phyloP scores from a whole-genome alignment of 208 protist genomes.

The Acanthamoeba rhysodes region DNA sequence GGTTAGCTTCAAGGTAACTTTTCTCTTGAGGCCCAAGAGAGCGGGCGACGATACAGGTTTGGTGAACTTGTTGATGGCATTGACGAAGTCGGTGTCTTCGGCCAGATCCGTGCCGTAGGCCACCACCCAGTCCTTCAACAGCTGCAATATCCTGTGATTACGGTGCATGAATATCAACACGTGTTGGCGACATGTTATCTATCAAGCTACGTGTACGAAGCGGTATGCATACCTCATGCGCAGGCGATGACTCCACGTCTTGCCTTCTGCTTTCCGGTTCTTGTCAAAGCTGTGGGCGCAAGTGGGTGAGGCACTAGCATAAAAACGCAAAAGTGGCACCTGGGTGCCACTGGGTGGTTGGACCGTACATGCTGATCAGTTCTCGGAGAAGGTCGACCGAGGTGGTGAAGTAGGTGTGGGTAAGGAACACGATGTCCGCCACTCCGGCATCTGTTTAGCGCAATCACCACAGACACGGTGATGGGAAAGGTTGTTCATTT shows the following conservation, averaged over 20 bases:
- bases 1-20: background rate
- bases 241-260: slow-evolving; percentile 1
- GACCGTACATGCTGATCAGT: slow-evolving; percentile 56
- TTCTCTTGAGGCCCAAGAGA: background rate
- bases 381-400: slow-evolving; percentile 48
- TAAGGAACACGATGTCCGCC: slow-evolving; percentile 53
- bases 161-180: background rate
- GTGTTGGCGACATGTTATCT: background rate
- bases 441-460: slow-evolving; percentile 7
- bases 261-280: slow-evolving; percentile 13
- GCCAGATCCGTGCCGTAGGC: slow-evolving; percentile 3
- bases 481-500: no score
- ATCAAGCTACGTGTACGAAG: background rate
- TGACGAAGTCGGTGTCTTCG: slow-evolving; percentile 2
- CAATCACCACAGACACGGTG: background rate
- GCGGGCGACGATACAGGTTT: background rate
- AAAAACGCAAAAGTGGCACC: no score
- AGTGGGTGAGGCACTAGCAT: background rate
- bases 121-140: slow-evolving; percentile 14
- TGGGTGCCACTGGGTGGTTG: background rate
- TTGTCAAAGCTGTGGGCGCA: background rate
- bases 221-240: background rate
- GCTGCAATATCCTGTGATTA: background rate
- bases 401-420: slow-evolving; percentile 75
- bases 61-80: slow-evolving; percentile 15